A percentile compares a stretch with the other conserved stretches of the same genome.
These are phyloP conservation scores for Cryptococcus sp. DNA, from an alignment of 1,284 basidiomycete species.

Conservation along the genomic window DNA sequence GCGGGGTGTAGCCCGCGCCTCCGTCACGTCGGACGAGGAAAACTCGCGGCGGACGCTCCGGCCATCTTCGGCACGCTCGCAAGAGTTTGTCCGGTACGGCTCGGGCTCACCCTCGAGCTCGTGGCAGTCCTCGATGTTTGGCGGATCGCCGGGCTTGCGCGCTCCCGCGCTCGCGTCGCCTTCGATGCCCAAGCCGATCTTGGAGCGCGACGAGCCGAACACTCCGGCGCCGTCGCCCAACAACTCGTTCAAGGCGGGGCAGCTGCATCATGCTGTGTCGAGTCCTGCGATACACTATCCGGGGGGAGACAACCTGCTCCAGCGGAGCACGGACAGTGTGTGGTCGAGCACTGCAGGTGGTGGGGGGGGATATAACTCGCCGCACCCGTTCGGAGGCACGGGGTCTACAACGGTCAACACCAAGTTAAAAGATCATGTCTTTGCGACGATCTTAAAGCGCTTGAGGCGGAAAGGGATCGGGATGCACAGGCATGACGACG, in stretches of 20 bases:
- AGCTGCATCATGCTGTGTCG: constrained; percentile 44
- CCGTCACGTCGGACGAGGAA: constrained; percentile 21
- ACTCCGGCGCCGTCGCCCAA: constrained; percentile 44
- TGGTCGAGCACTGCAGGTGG: not conserved
- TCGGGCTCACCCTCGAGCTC: constrained; percentile 38
- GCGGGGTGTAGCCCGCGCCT: constrained; percentile 30
- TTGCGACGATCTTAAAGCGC: constrained; percentile 74
- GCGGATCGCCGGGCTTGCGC: constrained; percentile 24
- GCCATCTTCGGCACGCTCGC: constrained; percentile 28
- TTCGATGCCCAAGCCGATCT: constrained; percentile 26
- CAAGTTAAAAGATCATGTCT: constrained; percentile 87
- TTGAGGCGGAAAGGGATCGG: constrained; percentile 50
- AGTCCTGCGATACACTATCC: constrained; percentile 33
- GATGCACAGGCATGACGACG: constrained; percentile 31
- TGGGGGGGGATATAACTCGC: constrained; percentile 22
- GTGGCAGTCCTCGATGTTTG: constrained; percentile 27
- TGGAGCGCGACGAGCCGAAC: constrained; percentile 31
- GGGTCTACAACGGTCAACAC: constrained; percentile 90
- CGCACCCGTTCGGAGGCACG: constrained; percentile 67
- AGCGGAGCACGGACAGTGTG: not conserved
- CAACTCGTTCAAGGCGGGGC: constrained; percentile 15
- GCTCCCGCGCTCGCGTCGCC: constrained; percentile 11
- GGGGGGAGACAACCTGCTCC: constrained; percentile 7
- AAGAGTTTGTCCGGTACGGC: constrained; percentile 23
- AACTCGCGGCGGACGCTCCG: constrained; percentile 15